Conservation (phyloP, 1,284 basidiomycete species). For the Phaffia rhodozyma region DNA sequence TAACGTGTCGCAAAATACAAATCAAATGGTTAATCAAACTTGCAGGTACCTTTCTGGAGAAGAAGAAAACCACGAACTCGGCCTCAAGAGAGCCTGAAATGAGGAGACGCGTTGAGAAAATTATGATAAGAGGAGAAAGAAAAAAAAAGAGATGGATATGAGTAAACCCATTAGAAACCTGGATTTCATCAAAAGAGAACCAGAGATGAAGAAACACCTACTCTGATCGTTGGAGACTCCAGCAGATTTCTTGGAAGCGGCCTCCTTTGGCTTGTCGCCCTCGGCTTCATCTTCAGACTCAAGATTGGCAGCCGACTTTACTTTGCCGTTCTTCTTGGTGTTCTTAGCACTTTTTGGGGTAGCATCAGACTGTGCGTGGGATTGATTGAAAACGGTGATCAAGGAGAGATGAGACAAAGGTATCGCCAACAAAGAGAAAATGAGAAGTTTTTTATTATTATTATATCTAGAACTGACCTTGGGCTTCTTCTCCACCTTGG, state of each 20-base stretch:
- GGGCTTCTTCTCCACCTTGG: slow-evolving; percentile 19
- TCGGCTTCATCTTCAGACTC: slow-evolving; percentile 17
- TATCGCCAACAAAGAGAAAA: neutral
- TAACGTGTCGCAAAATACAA: too few species aligned
- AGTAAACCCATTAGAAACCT: neutral
- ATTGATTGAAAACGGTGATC: neutral
- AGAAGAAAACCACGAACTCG: too few species aligned
- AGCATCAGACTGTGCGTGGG: neutral
- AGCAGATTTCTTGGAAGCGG: slow-evolving; percentile 21
- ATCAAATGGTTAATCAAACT: too few species aligned
- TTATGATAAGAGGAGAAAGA: neutral
- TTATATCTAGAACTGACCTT: slow-evolving; percentile 3
- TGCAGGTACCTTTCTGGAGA: too few species aligned
- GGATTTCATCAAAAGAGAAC: neutral
- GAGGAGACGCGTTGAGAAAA: too few species aligned
- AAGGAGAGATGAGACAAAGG: neutral
- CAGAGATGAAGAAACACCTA: neutral
- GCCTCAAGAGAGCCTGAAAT: too few species aligned
- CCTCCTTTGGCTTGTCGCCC: slow-evolving; percentile 1
- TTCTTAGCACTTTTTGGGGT: neutral
- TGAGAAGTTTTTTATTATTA: neutral
- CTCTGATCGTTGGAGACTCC: slow-evolving; percentile 24
- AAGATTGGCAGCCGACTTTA: slow-evolving; percentile 11
- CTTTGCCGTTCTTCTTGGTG: slow-evolving; percentile 4
- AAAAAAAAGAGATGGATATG: neutral